Conservation (phyloP, 202 grass and related monocot species). For the Bolboschoenoplectus hybrid region DNA sequence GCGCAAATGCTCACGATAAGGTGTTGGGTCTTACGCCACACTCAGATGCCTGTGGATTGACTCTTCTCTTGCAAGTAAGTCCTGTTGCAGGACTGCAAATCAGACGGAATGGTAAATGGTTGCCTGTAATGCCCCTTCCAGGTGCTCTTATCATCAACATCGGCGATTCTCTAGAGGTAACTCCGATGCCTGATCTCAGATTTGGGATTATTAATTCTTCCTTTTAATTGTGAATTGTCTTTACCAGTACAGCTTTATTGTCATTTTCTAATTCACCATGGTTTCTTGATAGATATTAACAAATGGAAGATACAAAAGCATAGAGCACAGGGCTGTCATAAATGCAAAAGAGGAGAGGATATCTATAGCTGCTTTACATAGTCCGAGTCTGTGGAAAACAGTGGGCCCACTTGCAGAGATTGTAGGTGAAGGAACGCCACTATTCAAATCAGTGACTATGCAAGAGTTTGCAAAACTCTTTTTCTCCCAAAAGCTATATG, state of each 20-base stretch:
- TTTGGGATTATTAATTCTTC: neutral
- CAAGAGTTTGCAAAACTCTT: neutral
- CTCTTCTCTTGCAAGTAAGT: slow-evolving; percentile 1
- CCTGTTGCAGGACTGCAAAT: slow-evolving; percentile 13
- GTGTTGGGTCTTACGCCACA: neutral
- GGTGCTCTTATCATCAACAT: slow-evolving; percentile 12
- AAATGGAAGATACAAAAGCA: slow-evolving; percentile 66
- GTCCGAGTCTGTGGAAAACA: neutral
- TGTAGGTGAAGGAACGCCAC: neutral
- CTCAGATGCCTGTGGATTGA: neutral
- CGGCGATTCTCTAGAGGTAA: neutral
- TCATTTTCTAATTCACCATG: neutral
- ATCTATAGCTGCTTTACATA: slow-evolving; percentile 57
- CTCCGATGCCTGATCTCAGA: neutral
- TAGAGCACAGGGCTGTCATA: slow-evolving; percentile 58
- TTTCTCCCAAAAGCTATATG: neutral
- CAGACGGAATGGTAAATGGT: slow-evolving; percentile 3
- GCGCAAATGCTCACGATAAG: neutral
- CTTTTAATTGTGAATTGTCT: neutral
- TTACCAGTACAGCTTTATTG: neutral
- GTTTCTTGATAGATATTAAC: slow-evolving; percentile 28
- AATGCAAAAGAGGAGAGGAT: slow-evolving; percentile 41
- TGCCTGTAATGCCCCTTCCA: neutral
- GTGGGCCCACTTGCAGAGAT: slow-evolving; percentile 10
- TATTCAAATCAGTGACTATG: neutral